phyloP scores from a whole-genome alignment of 768 basidiomycete genomes.

The Cyclocybe aegerita region DNA sequence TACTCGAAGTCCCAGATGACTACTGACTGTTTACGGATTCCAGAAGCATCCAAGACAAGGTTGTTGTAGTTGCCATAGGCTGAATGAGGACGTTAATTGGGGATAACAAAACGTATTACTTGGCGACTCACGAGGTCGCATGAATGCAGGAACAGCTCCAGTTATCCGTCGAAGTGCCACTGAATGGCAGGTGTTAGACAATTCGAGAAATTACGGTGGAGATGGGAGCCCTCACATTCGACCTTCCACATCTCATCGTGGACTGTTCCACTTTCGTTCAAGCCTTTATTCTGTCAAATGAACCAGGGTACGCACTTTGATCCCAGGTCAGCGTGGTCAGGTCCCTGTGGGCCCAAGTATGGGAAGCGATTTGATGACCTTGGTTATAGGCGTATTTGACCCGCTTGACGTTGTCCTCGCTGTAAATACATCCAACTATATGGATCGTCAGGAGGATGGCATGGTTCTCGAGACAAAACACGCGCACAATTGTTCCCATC shows the following conservation, averaged over 20 bases:
- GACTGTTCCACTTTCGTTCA: constrained; percentile 8
- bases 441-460: neutral
- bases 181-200: constrained; percentile 1
- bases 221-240: constrained; percentile 13
- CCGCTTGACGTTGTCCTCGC: constrained; percentile 21
- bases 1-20: constrained; percentile 36
- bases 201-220: neutral
- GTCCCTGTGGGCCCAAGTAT: constrained; percentile 33
- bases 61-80: constrained; percentile 38
- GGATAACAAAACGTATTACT: neutral
- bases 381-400: constrained; percentile 27
- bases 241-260: constrained; percentile 20
- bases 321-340: constrained; percentile 27
- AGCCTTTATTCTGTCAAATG: neutral
- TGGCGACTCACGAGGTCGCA: constrained; percentile 32
- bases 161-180: constrained; percentile 29
- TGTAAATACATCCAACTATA: constrained; percentile 33
- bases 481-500: constrained; percentile 28
- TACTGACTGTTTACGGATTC: constrained; percentile 20
- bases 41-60: constrained; percentile 23
- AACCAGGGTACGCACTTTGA: constrained; percentile 18
- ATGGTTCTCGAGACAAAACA: neutral
- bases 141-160: constrained; percentile 33
- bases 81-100: neutral
- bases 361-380: constrained; percentile 34